phyloP scores from a whole-genome alignment of 768 basidiomycete genomes.

The Termitomyces sp. region DNA sequence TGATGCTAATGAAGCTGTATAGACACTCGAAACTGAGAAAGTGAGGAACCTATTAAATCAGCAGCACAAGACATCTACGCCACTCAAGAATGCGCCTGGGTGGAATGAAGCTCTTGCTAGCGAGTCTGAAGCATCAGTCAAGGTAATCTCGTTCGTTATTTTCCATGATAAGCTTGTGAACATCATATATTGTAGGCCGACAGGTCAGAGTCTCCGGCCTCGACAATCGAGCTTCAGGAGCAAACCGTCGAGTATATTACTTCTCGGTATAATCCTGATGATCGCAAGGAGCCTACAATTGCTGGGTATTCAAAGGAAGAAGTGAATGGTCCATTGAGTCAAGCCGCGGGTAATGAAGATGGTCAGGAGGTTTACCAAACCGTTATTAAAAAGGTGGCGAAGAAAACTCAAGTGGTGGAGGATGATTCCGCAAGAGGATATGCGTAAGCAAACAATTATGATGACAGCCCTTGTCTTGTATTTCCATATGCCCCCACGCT shows the following conservation, averaged over 20 bases:
- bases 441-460: background rate
- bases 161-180: background rate
- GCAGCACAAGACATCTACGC: constrained; percentile 43
- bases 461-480: background rate
- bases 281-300: constrained; percentile 26
- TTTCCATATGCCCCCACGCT: background rate
- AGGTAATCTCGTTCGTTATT: constrained; percentile 31
- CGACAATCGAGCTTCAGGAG: constrained; percentile 30
- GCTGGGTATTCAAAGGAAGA: constrained; percentile 37
- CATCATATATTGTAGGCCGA: constrained; percentile 32
- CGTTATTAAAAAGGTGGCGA: constrained; percentile 5
- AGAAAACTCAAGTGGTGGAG: constrained; percentile 9
- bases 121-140: constrained; percentile 59
- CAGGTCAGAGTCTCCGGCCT: constrained; percentile 18
- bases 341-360: constrained; percentile 26
- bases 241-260: constrained; percentile 39
- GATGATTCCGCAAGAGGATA: constrained; percentile 7
- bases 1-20: background rate
- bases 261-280: constrained; percentile 32
- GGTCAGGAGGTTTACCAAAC: constrained; percentile 12
- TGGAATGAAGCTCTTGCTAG: constrained; percentile 69
- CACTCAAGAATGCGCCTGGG: constrained; percentile 53
- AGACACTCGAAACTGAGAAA: constrained; percentile 53
- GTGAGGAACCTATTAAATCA: constrained; percentile 37
- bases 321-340: constrained; percentile 40